These are phyloP conservation scores for Plasmopara halstedii DNA, from an alignment of 352 stramenopile genomes.

Conservation along the genomic window DNA sequence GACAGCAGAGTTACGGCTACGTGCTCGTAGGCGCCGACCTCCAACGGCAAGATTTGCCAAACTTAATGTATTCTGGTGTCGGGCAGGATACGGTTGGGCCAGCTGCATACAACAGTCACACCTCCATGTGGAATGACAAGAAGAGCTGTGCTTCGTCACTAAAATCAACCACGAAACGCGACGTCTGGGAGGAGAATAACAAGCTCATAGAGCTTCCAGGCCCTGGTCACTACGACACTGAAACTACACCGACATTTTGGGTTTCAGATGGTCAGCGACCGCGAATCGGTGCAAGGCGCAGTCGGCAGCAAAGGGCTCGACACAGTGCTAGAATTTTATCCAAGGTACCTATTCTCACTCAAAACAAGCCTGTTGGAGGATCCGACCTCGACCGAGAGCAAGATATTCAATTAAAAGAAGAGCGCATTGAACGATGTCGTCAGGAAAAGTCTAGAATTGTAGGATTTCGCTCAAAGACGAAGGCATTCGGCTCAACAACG, in stretches of 20 bases:
- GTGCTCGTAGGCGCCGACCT: conserved; percentile 38
- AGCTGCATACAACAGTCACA: conserved; percentile 52
- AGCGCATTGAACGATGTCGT: conserved; percentile 24
- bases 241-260: conserved; percentile 2
- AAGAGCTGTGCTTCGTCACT: conserved; percentile 62
- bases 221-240: conserved; percentile 51
- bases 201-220: conserved; percentile 39
- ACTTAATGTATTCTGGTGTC: conserved; percentile 55
- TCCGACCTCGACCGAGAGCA: conserved; percentile 58
- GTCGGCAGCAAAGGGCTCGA: conserved; percentile 19
- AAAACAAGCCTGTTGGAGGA: conserved; percentile 30
- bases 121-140: conserved; percentile 49
- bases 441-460: conserved; percentile 18
- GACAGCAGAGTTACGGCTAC: conserved; percentile 73
- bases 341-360: conserved; percentile 59
- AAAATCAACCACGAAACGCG: conserved; percentile 59
- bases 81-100: conserved; percentile 67
- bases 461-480: conserved; percentile 24
- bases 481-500: conserved; percentile 70
- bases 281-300: conserved; percentile 17
- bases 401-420: conserved; percentile 49
- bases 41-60: conserved; percentile 31
- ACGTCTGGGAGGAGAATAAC: conserved; percentile 66
- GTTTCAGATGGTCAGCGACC: conserved; percentile 10
- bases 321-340: conserved; percentile 67